Base-by-base conservation (phyloP, 495 filamentous ascomycete species). In the Evernia prunastri region DNA sequence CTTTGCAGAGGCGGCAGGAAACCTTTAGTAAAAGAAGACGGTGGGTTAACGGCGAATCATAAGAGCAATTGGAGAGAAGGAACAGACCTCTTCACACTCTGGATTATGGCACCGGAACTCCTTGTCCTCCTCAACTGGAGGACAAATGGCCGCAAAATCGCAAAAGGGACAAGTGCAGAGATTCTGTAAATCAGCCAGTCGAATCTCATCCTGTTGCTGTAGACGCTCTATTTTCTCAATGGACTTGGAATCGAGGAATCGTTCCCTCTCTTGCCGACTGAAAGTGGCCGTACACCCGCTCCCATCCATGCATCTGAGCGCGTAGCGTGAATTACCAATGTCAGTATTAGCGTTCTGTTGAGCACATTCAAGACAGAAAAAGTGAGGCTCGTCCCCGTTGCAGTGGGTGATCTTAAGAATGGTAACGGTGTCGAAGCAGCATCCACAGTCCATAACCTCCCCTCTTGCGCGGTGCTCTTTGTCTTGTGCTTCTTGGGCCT, bases 161-260 rank as follows among this genome's bases (percentile, higher is more conserved):
- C 91, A 96, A 72, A 92, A 93, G 2, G 91, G 91, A 66, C 91
- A 96, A 10, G 74, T 81, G 61, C 79, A 86, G 47, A 91, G 82
- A 49, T 83, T 82, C 36, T 88, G 82, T 56, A 90, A 80, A 17
- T 81, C 81, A 3, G 89, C 87, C 67, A 81, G 74, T 35, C 83
- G 79, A 29, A 96, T 78, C 36, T 81, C 82, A 29, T 86, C 82
- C 61, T 89, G 81, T 69, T 88, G 84, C 69, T 92, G 87, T 54
- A 91, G 78, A 25, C 80, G 78, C 20, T 89, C 87, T 3, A 96
- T 74, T 62, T 76, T 80, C 1, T 84, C 81, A 33, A 82, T 75
- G 5, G 72, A 70, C 61, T 82, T 84, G 18, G 78, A 73, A 58
- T 86, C 81, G 5, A 92, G 72, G 51, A 89, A 89, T 25, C 78